Conservation (phyloP, 495 filamentous ascomycete genomes). For the Cetradonia linearis region DNA sequence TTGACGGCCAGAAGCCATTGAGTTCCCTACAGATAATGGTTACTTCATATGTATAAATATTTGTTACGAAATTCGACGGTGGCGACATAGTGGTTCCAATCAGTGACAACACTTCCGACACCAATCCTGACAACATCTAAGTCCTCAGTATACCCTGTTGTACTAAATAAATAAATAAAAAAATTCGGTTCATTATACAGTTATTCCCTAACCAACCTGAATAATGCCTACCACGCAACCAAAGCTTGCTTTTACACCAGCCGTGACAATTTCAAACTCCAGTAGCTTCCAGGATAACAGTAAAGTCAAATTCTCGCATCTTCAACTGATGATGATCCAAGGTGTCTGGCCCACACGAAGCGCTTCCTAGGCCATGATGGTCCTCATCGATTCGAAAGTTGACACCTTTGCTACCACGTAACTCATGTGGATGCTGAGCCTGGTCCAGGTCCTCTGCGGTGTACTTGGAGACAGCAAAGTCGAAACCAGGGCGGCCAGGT, state of each 20-base stretch:
- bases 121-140: too few species aligned
- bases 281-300: conserved; percentile 19
- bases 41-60: background rate
- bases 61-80: too few species aligned
- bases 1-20: background rate
- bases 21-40: background rate
- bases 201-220: background rate
- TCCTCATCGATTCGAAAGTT: conserved; percentile 48
- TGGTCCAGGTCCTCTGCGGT: conserved; percentile 43
- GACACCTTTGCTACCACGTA: conserved; percentile 42
- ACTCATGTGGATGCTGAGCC: conserved; percentile 49
- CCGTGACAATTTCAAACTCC: conserved; percentile 5
- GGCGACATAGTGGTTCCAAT: too few species aligned
- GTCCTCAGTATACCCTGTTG: too few species aligned
- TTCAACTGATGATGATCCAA: conserved; percentile 41
- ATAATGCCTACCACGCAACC: background rate
- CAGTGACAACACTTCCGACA: too few species aligned
- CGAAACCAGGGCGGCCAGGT: conserved; percentile 14
- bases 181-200: background rate
- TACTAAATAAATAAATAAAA: too few species aligned
- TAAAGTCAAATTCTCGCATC: conserved; percentile 20
- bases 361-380: conserved; percentile 49
- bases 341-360: conserved; percentile 49
- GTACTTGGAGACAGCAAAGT: conserved; percentile 48
- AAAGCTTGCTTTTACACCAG: background rate